Evolutionary conservation across 2,329 filamentous ascomycete species (phyloP).

Genomic region (Ilyonectria mors-panacis): DNA sequence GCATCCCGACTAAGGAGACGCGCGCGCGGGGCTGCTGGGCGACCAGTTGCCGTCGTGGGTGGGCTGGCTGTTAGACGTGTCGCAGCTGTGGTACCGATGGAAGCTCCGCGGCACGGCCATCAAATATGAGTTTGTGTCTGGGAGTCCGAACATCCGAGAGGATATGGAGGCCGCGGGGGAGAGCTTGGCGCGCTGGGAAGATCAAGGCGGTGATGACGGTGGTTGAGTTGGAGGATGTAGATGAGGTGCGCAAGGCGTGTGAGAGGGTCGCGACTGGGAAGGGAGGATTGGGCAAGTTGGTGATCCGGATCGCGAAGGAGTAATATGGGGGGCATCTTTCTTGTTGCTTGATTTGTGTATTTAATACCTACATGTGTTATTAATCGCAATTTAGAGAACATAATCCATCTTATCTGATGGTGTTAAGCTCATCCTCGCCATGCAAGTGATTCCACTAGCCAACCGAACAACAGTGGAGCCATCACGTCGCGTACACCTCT

Average conservation of each 20-base stretch:
- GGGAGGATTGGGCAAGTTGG: conserved; percentile 48
- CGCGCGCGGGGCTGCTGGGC: conserved; percentile 52
- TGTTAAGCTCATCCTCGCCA: neutral
- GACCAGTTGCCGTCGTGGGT: conserved; percentile 56
- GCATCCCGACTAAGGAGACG: conserved; percentile 52
- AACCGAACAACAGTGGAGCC: conserved; percentile 1
- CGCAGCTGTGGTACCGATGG: conserved; percentile 59
- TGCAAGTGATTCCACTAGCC: conserved; percentile 1
- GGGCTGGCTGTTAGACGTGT: conserved; percentile 53
- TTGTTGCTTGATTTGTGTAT: neutral
- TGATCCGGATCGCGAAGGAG: conserved; percentile 42
- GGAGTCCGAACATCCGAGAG: conserved; percentile 56
- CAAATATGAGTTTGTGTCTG: conserved; percentile 62
- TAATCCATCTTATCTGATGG: neutral
- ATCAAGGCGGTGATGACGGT: conserved; percentile 59
- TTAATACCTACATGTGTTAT: neutral
- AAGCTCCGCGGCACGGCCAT: conserved; percentile 61
- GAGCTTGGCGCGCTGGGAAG: conserved; percentile 59
- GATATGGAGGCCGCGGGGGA: conserved; percentile 60
- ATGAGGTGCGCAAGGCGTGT: conserved; percentile 58
- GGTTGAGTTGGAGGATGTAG: conserved; percentile 60
- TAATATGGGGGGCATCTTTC: neutral
- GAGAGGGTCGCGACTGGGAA: conserved; percentile 52
- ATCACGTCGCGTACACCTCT: conserved; percentile 27
- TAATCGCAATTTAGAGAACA: neutral